Conservation (phyloP, 306 rosid species). For the Castanospermum australe region DNA sequence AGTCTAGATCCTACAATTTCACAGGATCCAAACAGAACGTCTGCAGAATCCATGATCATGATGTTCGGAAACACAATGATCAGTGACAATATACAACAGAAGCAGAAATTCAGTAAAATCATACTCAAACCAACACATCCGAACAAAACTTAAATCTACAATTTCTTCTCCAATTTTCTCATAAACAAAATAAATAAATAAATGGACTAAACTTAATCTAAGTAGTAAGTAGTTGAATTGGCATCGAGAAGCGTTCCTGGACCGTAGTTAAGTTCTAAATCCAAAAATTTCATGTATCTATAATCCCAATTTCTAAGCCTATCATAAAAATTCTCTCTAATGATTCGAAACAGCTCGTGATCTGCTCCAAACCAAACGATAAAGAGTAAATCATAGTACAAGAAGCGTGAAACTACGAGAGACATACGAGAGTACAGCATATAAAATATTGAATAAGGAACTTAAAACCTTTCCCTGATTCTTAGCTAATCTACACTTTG, state of each 20-base stretch:
- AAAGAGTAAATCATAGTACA: not conserved
- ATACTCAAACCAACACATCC: not conserved
- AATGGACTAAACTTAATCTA: not conserved
- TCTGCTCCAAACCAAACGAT: not conserved
- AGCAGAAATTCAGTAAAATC: not conserved
- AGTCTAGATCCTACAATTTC: conserved; percentile 18
- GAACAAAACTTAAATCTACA: not conserved
- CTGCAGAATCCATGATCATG: not conserved
- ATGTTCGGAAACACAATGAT: not conserved
- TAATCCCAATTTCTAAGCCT: not conserved
- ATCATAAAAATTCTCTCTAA: not conserved
- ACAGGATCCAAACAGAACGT: conserved; percentile 20
- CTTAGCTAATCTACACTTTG: too few relatives aligned
- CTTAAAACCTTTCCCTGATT: too few relatives aligned
- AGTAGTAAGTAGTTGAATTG: not conserved
- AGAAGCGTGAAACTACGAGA: not conserved
- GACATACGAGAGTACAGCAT: not conserved
- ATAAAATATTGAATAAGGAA: not conserved
- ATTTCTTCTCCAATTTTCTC: not conserved
- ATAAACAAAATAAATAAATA: not conserved
- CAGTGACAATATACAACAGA: not conserved
- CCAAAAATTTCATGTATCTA: not conserved
- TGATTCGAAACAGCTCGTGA: not conserved
- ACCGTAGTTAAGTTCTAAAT: not conserved
- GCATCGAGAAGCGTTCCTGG: not conserved